Base-by-base conservation (phyloP, 2,329 filamentous ascomycete genomes). In the Xylaria sp. region DNA sequence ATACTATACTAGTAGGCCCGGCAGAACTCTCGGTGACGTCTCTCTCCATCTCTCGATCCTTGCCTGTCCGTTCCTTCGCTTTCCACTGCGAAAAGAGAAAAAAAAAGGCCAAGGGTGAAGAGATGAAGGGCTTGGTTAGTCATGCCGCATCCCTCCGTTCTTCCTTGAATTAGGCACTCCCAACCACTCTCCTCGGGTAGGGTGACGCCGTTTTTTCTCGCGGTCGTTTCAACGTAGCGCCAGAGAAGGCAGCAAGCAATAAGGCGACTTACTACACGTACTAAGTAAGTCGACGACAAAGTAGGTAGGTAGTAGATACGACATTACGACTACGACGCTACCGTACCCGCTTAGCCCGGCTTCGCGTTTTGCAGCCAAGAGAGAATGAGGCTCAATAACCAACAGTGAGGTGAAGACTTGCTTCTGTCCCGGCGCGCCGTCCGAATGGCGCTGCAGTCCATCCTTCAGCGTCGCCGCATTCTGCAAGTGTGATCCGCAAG, bases 1-100 rank as follows among this genome's bases (percentile, higher is more conserved):
- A 34, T 34, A 25, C 23, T 25, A 25, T 25, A 25, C 23, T 25
- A 25, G 23, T 25, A 41, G 54, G 63, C 48, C 55, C 63, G 63
- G 66, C 55, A 62, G 66, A 65, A 50, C 37, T 60, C 57, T 66
- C 56, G 63, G 63, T 63, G 63, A 65, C 61, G 64, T 66, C 56
- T 65, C 51, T 28, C 51, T 62, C 15, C 2, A 13, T 39, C 23
- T 39, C 28, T 50, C 25, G 12, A 8, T 39, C 39, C n/a, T 55
- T 37, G n/a, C n/a, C 37, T 39, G 8, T 39, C n/a, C 25, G 15
- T 63, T 8, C 52, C 32, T 37, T 55, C 34, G 28, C 23, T 37
- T 56, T 48, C 61, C 7, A 18, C 41, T n/a, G 41, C 13, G n/a
- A 18, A 51, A 41, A 25, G 1, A 25, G 23, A 25, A 25, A 25